Percentiles rank a stretch among this genome's conserved stretches.
Evolutionary conservation across 164 flowering plant species (phyloP).

Genomic region (Hamamelis virginiana): DNA sequence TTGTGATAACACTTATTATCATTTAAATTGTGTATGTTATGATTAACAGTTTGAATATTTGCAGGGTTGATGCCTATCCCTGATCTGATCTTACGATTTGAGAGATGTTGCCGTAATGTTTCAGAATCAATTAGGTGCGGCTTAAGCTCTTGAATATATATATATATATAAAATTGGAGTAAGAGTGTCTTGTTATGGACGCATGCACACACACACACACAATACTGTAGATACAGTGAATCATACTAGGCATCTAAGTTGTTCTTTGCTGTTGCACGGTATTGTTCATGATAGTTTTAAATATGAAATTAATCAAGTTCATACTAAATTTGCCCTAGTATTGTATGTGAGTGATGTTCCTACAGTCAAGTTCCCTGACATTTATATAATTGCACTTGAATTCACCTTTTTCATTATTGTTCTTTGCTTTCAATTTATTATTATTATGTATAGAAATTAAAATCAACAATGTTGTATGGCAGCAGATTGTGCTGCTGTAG

Average conservation of each 20-base stretch:
- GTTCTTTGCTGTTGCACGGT: background rate
- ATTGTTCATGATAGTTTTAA: background rate
- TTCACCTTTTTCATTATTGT: too few relatives aligned
- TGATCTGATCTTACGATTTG: conserved; percentile 78
- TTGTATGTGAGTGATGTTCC: too few relatives aligned
- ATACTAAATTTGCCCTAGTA: too few relatives aligned
- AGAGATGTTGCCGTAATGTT: conserved; percentile 70
- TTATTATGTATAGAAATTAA: too few relatives aligned
- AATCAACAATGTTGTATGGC: too few relatives aligned
- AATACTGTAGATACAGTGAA: background rate
- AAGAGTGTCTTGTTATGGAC: background rate
- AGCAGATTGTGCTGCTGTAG: too few relatives aligned
- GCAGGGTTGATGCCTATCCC: conserved; percentile 85
- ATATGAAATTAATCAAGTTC: too few relatives aligned
- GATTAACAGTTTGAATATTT: conserved; percentile 7
- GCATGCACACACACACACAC: background rate
- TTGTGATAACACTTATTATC: background rate
- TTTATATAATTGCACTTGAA: too few relatives aligned
- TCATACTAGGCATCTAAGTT: background rate
- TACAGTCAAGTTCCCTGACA: too few relatives aligned
- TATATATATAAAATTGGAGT: background rate
- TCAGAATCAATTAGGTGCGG: conserved; percentile 85
- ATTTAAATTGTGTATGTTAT: conserved; percentile 4
- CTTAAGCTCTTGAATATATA: background rate
- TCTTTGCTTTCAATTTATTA: too few relatives aligned